Percentiles rank a stretch among this genome's conserved stretches.
Evolutionary conservation across 2,329 filamentous ascomycete genomes (phyloP).

Genomic region (Tetracladium maxilliforme): DNA sequence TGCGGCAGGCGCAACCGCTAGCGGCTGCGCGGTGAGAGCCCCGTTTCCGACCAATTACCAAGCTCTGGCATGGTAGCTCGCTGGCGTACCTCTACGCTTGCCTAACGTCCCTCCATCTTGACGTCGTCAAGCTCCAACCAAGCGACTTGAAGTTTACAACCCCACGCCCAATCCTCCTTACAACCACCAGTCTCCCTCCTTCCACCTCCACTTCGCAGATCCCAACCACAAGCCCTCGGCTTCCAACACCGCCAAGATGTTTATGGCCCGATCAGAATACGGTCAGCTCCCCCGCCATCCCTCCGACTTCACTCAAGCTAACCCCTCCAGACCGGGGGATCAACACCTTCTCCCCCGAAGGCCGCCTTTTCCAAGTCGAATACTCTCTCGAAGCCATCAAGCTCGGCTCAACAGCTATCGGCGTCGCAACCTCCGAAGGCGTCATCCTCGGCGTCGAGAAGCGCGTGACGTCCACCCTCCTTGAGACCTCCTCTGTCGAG

Average conservation of each 20-base stretch:
- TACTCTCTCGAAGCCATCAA: conserved; percentile 99
- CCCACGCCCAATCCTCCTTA: neutral
- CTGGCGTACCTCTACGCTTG: too few species aligned
- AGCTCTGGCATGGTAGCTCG: too few species aligned
- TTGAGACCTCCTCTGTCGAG: conserved; percentile 95
- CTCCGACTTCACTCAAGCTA: conserved; percentile 14
- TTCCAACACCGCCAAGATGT: conserved; percentile 57
- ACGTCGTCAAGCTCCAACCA: neutral
- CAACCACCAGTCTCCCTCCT: conserved; percentile 1
- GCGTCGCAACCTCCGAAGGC: conserved; percentile 87
- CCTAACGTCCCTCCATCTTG: conserved; percentile 5
- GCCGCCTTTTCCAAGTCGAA: conserved; percentile 99
- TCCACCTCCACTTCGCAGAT: conserved; percentile 4
- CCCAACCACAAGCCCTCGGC: conserved; percentile 3
- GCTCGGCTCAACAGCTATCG: conserved; percentile 95
- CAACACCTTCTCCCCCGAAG: conserved; percentile 99
- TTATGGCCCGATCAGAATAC: conserved; percentile 99
- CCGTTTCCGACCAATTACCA: too few species aligned
- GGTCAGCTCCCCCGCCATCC: conserved; percentile 45
- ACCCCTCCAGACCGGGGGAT: conserved; percentile 73
- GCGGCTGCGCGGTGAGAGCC: too few species aligned
- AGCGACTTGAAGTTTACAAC: too few species aligned
- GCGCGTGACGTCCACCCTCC: conserved; percentile 91
- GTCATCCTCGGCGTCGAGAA: conserved; percentile 97
- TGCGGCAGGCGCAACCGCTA: too few species aligned